Percentiles rank a stretch among this genome's conserved stretches.
These are phyloP conservation scores for Xylaria intraflava DNA, from an alignment of 495 filamentous ascomycete species.

Conservation along the genomic window DNA sequence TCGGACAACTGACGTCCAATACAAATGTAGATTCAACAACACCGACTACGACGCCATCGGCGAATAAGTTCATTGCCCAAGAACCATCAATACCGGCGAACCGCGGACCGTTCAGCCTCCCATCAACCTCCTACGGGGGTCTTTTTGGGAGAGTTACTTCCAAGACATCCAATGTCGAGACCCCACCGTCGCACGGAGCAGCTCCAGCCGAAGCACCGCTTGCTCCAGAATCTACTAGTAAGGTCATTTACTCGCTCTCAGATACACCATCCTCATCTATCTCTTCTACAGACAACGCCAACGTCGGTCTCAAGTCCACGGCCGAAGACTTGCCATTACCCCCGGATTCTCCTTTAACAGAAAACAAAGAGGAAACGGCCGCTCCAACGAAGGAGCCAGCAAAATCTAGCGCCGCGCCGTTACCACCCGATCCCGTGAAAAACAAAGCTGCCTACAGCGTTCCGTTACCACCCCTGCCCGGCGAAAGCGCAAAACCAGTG, in stretches of 20 bases:
- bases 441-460: slow-evolving; percentile 30
- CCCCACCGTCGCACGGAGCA: slow-evolving; percentile 32
- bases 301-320: slow-evolving; percentile 19
- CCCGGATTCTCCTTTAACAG: slow-evolving; percentile 45
- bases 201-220: slow-evolving; percentile 51
- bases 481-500: slow-evolving; percentile 16
- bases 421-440: slow-evolving; percentile 37
- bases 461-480: slow-evolving; percentile 35
- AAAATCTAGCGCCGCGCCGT: slow-evolving; percentile 9
- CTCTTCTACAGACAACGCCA: slow-evolving; percentile 37
- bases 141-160: slow-evolving; percentile 8
- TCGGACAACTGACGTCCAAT: slow-evolving; percentile 23
- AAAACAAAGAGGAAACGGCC: slow-evolving; percentile 4
- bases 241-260: slow-evolving; percentile 54
- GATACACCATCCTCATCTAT: slow-evolving; percentile 64
- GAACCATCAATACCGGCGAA: slow-evolving; percentile 6
- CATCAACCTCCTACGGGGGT: slow-evolving; percentile 6
- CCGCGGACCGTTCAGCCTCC: slow-evolving; percentile 18
- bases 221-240: slow-evolving; percentile 72
- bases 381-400: background rate
- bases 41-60: slow-evolving; percentile 47
- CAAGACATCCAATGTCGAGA: slow-evolving; percentile 12
- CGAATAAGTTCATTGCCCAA: slow-evolving; percentile 36
- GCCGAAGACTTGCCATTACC: slow-evolving; percentile 53
- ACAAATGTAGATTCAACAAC: slow-evolving; percentile 46